A percentile compares a stretch with the other conserved stretches of the same genome.
These are phyloP conservation scores for Lachnellula subtilissima DNA, from an alignment of 2,329 filamentous ascomycete species.

Conservation along the genomic window DNA sequence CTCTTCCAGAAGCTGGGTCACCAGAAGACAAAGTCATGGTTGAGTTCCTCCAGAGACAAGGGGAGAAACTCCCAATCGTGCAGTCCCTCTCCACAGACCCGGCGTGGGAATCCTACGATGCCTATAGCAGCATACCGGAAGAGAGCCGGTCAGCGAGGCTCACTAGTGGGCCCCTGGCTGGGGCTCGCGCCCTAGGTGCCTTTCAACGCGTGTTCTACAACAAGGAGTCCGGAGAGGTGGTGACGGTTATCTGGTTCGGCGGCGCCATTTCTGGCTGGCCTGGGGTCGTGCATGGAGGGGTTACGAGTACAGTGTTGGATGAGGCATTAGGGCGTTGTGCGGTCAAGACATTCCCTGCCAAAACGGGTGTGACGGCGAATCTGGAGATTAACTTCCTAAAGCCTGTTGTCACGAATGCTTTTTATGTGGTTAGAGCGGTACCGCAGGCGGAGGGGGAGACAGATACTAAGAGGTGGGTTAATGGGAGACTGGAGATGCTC, in stretches of 20 bases:
- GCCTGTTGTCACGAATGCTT: constrained; percentile 54
- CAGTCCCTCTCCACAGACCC: constrained; percentile 42
- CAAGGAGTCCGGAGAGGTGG: constrained; percentile 48
- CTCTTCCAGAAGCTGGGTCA: constrained; percentile 36
- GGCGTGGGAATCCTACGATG: constrained; percentile 38
- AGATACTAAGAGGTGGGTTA: constrained; percentile 50
- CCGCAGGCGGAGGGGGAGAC: constrained; percentile 37
- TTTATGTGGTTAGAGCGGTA: constrained; percentile 56
- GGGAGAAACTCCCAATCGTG: constrained; percentile 45
- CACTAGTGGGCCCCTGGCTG: constrained; percentile 40
- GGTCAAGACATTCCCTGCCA: constrained; percentile 41
- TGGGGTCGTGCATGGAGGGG: constrained; percentile 65
- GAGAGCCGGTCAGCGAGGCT: constrained; percentile 30
- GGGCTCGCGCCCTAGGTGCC: constrained; percentile 39
- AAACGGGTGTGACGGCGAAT: constrained; percentile 52
- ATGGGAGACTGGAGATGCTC: constrained; percentile 48
- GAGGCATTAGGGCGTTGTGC: constrained; percentile 65
- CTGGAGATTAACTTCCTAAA: constrained; percentile 58
- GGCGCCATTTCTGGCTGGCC: constrained; percentile 65
- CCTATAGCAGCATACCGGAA: constrained; percentile 32
- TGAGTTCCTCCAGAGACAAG: constrained; percentile 38
- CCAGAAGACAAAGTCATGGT: constrained; percentile 39
- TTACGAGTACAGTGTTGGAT: constrained; percentile 62
- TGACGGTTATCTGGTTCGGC: constrained; percentile 65
- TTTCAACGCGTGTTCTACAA: constrained; percentile 64